Evolutionary conservation across 805 yeast genomes (phyloP), one percentile per base, ranked within the genome.

Genomic region (Schwanniomyces vanrijiae): DNA sequence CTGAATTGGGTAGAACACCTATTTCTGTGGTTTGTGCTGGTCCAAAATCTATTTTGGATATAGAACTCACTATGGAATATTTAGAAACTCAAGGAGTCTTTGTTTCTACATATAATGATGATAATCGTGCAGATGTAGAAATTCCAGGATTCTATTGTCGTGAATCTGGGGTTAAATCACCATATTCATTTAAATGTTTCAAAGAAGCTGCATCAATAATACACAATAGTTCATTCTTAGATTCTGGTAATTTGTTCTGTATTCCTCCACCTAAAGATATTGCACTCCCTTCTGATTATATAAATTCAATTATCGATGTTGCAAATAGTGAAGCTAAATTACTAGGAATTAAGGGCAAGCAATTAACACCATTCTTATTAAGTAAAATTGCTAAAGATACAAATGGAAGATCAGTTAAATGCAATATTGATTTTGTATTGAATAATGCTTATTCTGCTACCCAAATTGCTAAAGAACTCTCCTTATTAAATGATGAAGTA

Each of bases 11-110:
- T 1, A 75, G 83, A 47, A 90, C 96, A 0, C 88, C 91, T 0
- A 90, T 90, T 1, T 83, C 90, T 0, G 96, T 90, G n/a, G 91
- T 90, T 8, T 90, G 96, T 61, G 84, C 96, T 6, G 97, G 97
- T 0, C 96, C 96, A 1, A 90, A 90, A 61, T 82, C 90, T 33
- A 89, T 90, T 44, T 69, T 90, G 46, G 97, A 90, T 58, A 84
- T 90, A 45, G 82, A 77, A 8, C 75, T 86, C 52, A 90, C 97
- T 0, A 74, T 89, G 77, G 97, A 90, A 62, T 88, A 84, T 59
- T 71, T 90, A 44, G 97, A 90, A 63, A 90, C 97, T 0, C 90
- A 89, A 65, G 97, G 97, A 11, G 96, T 90, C 0, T 86, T 85
- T 55, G 96, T 90, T 7, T 79, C 85, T 4, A 90, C 96, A 0